Percentiles rank a stretch among this genome's conserved stretches.
phyloP scores from a whole-genome alignment of 352 stramenopile species.

The Thraustochytrium striatum region DNA sequence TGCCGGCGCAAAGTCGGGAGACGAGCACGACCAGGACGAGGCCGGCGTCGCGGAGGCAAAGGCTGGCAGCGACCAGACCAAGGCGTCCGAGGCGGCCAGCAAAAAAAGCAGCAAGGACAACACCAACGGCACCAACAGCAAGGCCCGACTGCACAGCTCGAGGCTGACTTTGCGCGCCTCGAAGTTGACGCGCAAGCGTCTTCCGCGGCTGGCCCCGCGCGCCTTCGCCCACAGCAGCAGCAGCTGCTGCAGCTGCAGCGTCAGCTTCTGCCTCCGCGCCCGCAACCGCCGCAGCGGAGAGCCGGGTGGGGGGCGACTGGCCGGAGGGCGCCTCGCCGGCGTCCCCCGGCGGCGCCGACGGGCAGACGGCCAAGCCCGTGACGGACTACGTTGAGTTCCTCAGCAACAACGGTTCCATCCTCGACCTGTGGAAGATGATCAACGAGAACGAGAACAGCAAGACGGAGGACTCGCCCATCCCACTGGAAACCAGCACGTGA shows the following conservation, averaged over 20 bases:
- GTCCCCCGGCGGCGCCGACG: background rate
- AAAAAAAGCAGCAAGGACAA: conserved; percentile 25
- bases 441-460: conserved; percentile 30
- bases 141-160: background rate
- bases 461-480: too few relatives aligned
- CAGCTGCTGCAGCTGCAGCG: background rate
- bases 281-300: too few relatives aligned
- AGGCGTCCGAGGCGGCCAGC: background rate
- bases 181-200: background rate
- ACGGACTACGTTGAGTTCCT: conserved; percentile 47
- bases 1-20: background rate
- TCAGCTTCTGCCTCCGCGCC: too few relatives aligned
- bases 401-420: conserved; percentile 40
- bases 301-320: too few relatives aligned
- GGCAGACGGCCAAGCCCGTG: conserved; percentile 5
- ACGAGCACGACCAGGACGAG: background rate
- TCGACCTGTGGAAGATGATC: conserved; percentile 50
- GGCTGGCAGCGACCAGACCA: background rate
- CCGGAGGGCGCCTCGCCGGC: background rate
- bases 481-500: too few relatives aligned
- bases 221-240: background rate
- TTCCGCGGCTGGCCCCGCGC: background rate
- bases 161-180: background rate
- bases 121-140: conserved; percentile 16
- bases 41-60: background rate